These are phyloP conservation scores for Plasmodium gaboni DNA, from an alignment of 169 alveolate genomes.

Conservation along the genomic window DNA sequence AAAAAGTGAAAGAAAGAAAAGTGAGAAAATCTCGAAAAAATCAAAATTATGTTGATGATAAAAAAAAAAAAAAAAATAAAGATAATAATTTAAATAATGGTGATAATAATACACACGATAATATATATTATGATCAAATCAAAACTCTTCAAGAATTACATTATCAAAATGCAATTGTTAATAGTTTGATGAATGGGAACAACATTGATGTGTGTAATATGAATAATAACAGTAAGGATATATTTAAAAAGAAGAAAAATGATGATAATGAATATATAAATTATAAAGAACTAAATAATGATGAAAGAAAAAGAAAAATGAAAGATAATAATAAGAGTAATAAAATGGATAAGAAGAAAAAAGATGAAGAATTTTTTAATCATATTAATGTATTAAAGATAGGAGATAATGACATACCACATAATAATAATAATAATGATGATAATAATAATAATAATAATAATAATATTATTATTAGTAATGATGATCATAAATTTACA, in stretches of 20 bases:
- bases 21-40: not conserved
- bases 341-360: not conserved
- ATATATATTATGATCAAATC: not conserved
- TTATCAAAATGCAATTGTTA: too few relatives aligned
- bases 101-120: too few relatives aligned
- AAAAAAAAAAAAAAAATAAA: not conserved
- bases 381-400: not conserved
- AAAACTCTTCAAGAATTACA: not conserved
- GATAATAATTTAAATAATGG: too few relatives aligned
- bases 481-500: not conserved
- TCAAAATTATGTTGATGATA: not conserved
- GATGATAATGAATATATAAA: not conserved
- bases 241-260: not conserved
- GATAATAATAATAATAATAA: not conserved
- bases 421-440: not conserved
- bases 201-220: too few relatives aligned
- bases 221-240: too few relatives aligned
- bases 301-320: constrained; percentile 2
- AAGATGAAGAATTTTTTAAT: not conserved
- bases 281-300: not conserved
- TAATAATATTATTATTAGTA: not conserved
- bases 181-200: too few relatives aligned
- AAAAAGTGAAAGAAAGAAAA: constrained; percentile 14
- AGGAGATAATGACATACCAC: not conserved
- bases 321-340: not conserved